These are phyloP conservation scores for Fusarium lyarnte DNA, from an alignment of 2,329 filamentous ascomycete genomes.

Conservation along the genomic window DNA sequence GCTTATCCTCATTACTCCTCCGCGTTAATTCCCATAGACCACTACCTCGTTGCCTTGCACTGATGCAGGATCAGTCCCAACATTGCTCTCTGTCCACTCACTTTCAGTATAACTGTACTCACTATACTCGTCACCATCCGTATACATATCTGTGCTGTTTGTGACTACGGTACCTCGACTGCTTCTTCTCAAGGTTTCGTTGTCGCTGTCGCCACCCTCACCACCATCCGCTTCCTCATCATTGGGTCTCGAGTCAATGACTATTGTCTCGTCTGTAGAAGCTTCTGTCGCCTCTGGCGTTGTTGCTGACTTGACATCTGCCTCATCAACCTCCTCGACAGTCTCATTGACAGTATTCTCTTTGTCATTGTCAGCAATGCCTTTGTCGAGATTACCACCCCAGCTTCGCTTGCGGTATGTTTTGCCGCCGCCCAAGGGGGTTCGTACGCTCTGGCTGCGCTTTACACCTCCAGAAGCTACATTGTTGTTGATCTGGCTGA, in stretches of 20 bases:
- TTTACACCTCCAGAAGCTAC: conserved; percentile 71
- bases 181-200: conserved; percentile 60
- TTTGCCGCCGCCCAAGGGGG: conserved; percentile 56
- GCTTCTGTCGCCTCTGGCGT: conserved; percentile 29
- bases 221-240: conserved; percentile 36
- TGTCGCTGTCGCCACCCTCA: conserved; percentile 57
- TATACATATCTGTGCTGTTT: conserved; percentile 51
- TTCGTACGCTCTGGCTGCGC: conserved; percentile 81
- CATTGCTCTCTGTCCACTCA: conserved; percentile 60
- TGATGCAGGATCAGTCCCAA: conserved; percentile 41
- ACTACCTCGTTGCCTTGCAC: conserved; percentile 49
- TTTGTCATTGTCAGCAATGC: conserved; percentile 66
- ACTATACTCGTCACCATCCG: conserved; percentile 51
- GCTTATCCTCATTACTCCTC: conserved; percentile 18
- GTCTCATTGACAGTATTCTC: conserved; percentile 71
- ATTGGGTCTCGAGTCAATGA: conserved; percentile 29
- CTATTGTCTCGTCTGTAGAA: conserved; percentile 41
- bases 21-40: conserved; percentile 44
- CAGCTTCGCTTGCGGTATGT: conserved; percentile 75
- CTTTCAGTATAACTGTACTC: conserved; percentile 56
- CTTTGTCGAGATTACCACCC: conserved; percentile 63
- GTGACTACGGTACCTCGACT: conserved; percentile 60
- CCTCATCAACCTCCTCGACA: conserved; percentile 64
- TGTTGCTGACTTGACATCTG: conserved; percentile 35
- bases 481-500: conserved; percentile 89